Conservation (phyloP, 1,284 basidiomycete species). For the Microbotryum scabiosae region DNA sequence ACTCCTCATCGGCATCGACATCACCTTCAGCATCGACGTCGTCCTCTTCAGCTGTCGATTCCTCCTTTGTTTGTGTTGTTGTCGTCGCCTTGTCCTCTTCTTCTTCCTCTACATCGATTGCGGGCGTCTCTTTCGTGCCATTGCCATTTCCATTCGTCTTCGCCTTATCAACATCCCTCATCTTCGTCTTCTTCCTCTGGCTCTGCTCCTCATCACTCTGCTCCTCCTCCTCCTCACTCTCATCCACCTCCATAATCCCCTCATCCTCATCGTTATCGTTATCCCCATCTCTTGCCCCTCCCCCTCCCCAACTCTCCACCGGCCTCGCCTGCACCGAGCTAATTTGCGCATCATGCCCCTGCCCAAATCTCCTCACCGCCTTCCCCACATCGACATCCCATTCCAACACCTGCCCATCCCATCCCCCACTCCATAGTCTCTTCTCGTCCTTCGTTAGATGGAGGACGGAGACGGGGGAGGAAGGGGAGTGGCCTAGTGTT, state of each 20-base stretch:
- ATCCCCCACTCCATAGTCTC: constrained; percentile 79
- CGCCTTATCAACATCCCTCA: too few species aligned
- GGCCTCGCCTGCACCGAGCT: constrained; percentile 74
- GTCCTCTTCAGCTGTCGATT: constrained; percentile 52
- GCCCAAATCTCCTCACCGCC: constrained; percentile 61
- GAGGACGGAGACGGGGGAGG: constrained; percentile 76
- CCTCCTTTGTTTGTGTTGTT: too few species aligned
- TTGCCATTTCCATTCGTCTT: not conserved
- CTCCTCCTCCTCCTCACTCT: not conserved
- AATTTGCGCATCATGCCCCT: constrained; percentile 74
- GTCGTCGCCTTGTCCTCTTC: constrained; percentile 6
- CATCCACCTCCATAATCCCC: too few species aligned
- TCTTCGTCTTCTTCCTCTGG: not conserved
- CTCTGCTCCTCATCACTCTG: constrained; percentile 7
- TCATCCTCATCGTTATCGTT: too few species aligned
- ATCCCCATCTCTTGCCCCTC: constrained; percentile 34
- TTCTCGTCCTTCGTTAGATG: constrained; percentile 69
- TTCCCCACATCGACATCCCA: constrained; percentile 96
- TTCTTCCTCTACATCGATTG: constrained; percentile 52
- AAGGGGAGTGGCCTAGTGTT: constrained; percentile 44
- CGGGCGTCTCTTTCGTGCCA: constrained; percentile 37
- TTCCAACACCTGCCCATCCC: constrained; percentile 88
- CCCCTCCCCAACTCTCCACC: constrained; percentile 37
- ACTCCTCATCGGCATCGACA: not conserved
- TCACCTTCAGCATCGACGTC: constrained; percentile 43